phyloP scores from a whole-genome alignment of 2,329 filamentous ascomycete species.

The Cytospora schulzeri region DNA sequence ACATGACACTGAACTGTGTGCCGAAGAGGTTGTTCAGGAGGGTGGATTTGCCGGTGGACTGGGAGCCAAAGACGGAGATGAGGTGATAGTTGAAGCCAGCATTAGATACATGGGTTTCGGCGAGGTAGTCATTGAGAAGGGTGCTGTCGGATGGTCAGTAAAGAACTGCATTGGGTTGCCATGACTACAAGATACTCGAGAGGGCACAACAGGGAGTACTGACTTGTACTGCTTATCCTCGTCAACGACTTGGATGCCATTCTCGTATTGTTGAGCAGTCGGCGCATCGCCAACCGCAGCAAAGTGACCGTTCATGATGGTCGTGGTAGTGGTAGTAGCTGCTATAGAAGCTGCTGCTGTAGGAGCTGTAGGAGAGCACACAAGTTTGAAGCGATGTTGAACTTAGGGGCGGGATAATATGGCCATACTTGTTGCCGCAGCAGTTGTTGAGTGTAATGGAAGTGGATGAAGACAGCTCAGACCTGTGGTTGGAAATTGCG shows the following conservation, averaged over 20 bases:
- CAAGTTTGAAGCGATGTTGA: neutral
- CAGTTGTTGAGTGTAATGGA: no score
- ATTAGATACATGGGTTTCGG: slow-evolving; percentile 75
- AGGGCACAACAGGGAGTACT: slow-evolving; percentile 38
- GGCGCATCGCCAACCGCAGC: slow-evolving; percentile 70
- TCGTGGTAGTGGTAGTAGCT: neutral
- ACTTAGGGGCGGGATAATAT: slow-evolving; percentile 22
- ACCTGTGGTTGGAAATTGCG: neutral
- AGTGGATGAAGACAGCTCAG: slow-evolving; percentile 2
- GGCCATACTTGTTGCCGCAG: slow-evolving; percentile 26
- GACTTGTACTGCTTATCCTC: slow-evolving; percentile 98
- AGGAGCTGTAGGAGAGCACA: neutral
- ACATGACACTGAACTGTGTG: slow-evolving; percentile 97
- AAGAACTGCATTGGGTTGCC: neutral
- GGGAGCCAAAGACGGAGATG: slow-evolving; percentile 97
- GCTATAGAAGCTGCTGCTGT: neutral
- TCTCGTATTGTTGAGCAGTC: slow-evolving; percentile 71
- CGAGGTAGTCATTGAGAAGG: slow-evolving; percentile 80
- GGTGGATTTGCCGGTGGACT: slow-evolving; percentile 98
- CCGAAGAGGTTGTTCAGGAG: slow-evolving; percentile 94
- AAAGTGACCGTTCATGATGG: slow-evolving; percentile 77
- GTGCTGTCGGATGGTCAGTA: slow-evolving; percentile 52
- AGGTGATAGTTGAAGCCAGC: slow-evolving; percentile 99
- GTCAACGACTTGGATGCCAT: slow-evolving; percentile 96
- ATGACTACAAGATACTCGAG: neutral